Conservation (phyloP, 306 rosid genomes). For the Argentina anserina region DNA sequence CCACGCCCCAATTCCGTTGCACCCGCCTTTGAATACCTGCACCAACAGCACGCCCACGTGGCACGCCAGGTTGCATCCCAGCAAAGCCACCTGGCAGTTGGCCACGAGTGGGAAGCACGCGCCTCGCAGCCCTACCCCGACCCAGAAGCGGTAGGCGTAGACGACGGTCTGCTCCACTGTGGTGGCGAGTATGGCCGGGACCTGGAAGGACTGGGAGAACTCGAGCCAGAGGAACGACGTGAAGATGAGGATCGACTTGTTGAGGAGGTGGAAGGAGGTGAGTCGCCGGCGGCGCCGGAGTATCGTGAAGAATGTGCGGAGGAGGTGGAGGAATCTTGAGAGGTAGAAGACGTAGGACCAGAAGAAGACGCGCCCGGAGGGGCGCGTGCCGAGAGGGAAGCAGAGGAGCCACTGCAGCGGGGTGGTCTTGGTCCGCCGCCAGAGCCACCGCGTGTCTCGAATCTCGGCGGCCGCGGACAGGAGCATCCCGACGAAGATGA, state of each 20-base stretch:
- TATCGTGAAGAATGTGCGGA: conserved; percentile 49
- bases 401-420: conserved; percentile 76
- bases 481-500: conserved; percentile 50
- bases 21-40: conserved; percentile 67
- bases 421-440: conserved; percentile 52
- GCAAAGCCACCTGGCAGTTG: conserved; percentile 38
- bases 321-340: conserved; percentile 59
- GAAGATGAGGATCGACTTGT: conserved; percentile 44
- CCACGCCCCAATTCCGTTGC: conserved; percentile 88
- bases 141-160: conserved; percentile 56
- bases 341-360: conserved; percentile 77
- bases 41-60: conserved; percentile 54
- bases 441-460: conserved; percentile 69
- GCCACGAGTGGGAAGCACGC: conserved; percentile 34
- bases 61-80: conserved; percentile 49
- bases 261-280: conserved; percentile 41
- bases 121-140: conserved; percentile 43
- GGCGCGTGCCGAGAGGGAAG: conserved; percentile 70
- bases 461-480: conserved; percentile 60
- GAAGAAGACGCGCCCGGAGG: conserved; percentile 76
- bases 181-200: conserved; percentile 47
- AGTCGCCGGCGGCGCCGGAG: conserved; percentile 47
- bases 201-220: conserved; percentile 71
- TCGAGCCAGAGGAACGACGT: conserved; percentile 76
- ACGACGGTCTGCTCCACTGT: conserved; percentile 40